Evolutionary conservation across 371 early-diverging fungal species (phyloP).

Genomic region (Syncephalastrum monosporum): DNA sequence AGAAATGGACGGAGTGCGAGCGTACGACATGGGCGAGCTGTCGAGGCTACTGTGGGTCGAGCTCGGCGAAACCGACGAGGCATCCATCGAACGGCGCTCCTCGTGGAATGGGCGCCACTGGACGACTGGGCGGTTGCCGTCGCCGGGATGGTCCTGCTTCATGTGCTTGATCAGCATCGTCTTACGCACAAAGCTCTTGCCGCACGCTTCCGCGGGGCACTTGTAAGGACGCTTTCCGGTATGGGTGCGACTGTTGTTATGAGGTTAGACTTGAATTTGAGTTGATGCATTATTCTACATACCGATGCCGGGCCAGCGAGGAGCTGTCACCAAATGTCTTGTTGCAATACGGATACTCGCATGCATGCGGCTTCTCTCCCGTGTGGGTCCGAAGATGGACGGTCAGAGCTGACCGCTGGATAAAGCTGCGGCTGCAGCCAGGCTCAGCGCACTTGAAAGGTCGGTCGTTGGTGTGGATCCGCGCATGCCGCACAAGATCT

Average conservation of each 20-base stretch:
- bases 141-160: conserved; percentile 36
- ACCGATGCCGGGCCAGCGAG: conserved; percentile 49
- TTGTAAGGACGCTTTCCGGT: conserved; percentile 72
- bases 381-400: conserved; percentile 77
- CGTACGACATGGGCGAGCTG: too few species aligned
- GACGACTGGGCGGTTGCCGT: conserved; percentile 35
- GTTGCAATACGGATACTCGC: conserved; percentile 56
- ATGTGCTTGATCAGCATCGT: conserved; percentile 70
- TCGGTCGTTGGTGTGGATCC: conserved; percentile 78
- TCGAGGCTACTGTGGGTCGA: conserved; percentile 4
- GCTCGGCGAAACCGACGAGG: conserved; percentile 8
- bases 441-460: conserved; percentile 64
- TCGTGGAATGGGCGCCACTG: conserved; percentile 48
- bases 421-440: conserved; percentile 73
- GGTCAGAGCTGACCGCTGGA: conserved; percentile 79
- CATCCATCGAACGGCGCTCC: conserved; percentile 32
- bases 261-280: too few species aligned
- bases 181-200: conserved; percentile 67
- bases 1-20: neutral
- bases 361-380: conserved; percentile 73
- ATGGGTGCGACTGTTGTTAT: conserved; percentile 53
- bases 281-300: conserved; percentile 3
- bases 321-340: conserved; percentile 64
- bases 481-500: conserved; percentile 72
- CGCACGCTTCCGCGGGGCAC: conserved; percentile 56